phyloP scores from a whole-genome alignment of 768 basidiomycete species.

The Suillus lakei region DNA sequence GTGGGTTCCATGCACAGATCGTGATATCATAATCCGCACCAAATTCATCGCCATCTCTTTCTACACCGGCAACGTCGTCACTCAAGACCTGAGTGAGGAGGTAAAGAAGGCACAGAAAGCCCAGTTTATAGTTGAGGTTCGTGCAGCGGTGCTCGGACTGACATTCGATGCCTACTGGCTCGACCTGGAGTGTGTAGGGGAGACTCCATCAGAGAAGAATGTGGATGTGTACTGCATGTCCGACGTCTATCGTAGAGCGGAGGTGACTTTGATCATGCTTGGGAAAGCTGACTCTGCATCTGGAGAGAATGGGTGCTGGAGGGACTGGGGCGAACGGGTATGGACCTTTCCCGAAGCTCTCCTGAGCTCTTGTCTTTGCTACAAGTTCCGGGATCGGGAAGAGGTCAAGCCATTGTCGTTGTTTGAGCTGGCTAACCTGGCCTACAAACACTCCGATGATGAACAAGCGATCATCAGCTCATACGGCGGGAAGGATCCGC shows the following conservation, averaged over 20 bases:
- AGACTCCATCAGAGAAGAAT: slow-evolving; percentile 16
- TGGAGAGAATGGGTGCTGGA: slow-evolving; percentile 14
- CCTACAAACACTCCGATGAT: slow-evolving; percentile 12
- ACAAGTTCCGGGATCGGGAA: slow-evolving; percentile 9
- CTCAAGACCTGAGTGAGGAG: slow-evolving; percentile 7
- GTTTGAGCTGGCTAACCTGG: slow-evolving; percentile 16
- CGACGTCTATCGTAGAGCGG: slow-evolving; percentile 20
- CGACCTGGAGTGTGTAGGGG: slow-evolving; percentile 21
- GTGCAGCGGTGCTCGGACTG: slow-evolving; percentile 4
- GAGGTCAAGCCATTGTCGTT: background rate
- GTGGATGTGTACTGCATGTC: slow-evolving; percentile 22
- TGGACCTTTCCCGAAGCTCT: slow-evolving; percentile 11
- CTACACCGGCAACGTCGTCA: slow-evolving; percentile 11
- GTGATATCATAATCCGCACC: slow-evolving; percentile 8
- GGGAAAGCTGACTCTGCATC: slow-evolving; percentile 5
- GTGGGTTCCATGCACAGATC: slow-evolving; percentile 12
- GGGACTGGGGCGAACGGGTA: slow-evolving; percentile 22
- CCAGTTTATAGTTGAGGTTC: slow-evolving; percentile 14
- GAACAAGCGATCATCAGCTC: slow-evolving; percentile 21
- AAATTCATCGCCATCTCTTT: slow-evolving; percentile 22
- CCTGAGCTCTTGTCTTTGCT: slow-evolving; percentile 7
- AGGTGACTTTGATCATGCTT: slow-evolving; percentile 19
- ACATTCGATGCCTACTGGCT: slow-evolving; percentile 21
- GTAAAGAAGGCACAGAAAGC: slow-evolving; percentile 10
- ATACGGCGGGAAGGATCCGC: slow-evolving; percentile 7